These are phyloP conservation scores for Blechomonas ayalai DNA, from an alignment of 208 protist genomes.

Conservation along the genomic window DNA sequence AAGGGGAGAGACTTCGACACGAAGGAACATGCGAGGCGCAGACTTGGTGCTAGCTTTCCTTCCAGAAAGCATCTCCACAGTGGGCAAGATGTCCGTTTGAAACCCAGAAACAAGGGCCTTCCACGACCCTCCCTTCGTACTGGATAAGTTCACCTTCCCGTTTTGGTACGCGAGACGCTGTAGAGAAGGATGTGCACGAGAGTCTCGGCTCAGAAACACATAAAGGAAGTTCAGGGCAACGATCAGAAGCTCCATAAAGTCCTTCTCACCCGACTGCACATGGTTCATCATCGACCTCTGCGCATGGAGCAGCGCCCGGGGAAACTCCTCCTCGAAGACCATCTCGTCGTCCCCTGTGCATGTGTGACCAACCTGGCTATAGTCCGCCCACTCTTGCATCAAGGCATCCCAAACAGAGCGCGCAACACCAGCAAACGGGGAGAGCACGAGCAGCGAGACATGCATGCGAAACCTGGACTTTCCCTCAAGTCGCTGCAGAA, in stretches of 20 bases:
- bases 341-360: background rate
- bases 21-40: background rate
- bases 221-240: constrained; percentile 58
- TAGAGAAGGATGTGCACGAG: too few species aligned
- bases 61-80: too few species aligned
- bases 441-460: constrained; percentile 46
- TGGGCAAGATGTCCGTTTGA: too few species aligned
- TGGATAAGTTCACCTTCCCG: too few species aligned
- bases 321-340: constrained; percentile 17
- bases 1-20: constrained; percentile 8
- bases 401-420: constrained; percentile 44
- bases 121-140: too few species aligned
- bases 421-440: constrained; percentile 62
- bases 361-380: too few species aligned
- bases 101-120: too few species aligned
- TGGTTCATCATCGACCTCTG: constrained; percentile 27
- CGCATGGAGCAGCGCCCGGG: constrained; percentile 19
- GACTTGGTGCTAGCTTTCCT: background rate
- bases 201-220: constrained; percentile 13
- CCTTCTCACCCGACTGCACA: constrained; percentile 18
- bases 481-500: constrained; percentile 33
- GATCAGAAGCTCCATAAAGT: constrained; percentile 71
- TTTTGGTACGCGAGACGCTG: too few species aligned
- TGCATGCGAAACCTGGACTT: constrained; percentile 37
- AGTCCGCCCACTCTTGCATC: constrained; percentile 30